A percentile compares a stretch with the other conserved stretches of the same genome.
Conservation (phyloP, 2,329 filamentous ascomycete species). For the Sclerotinia nivalis region DNA sequence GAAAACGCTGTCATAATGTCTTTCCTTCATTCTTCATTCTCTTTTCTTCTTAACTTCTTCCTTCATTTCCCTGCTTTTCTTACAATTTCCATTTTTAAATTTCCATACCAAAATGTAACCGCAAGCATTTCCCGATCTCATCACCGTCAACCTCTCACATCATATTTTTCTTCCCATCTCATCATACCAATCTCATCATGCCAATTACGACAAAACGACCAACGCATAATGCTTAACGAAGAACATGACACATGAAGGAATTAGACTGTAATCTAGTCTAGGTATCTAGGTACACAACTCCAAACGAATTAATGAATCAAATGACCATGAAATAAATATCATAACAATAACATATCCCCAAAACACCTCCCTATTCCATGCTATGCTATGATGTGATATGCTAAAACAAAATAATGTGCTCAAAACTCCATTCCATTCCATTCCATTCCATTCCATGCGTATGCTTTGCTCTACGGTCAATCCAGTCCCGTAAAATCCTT, state of each 20-base stretch:
- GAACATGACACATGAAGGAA: slow-evolving; percentile 3
- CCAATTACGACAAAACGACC: neutral
- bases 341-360: too few species aligned
- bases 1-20: slow-evolving; percentile 21
- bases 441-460: too few species aligned
- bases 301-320: slow-evolving; percentile 4
- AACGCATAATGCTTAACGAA: neutral
- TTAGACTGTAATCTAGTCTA: neutral
- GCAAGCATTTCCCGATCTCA: too few species aligned
- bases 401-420: too few species aligned
- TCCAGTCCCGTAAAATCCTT: too few species aligned
- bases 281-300: neutral
- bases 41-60: neutral
- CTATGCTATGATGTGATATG: neutral
- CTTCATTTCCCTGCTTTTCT: neutral
- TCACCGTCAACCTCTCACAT: too few species aligned
- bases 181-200: too few species aligned
- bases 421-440: too few species aligned
- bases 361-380: too few species aligned
- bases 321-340: neutral
- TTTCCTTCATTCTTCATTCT: neutral
- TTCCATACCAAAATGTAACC: too few species aligned
- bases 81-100: neutral
- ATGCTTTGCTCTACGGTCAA: too few species aligned
- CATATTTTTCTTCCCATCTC: too few species aligned